Conservation (phyloP, 768 basidiomycete species). For the Kwoniella bestiolae region DNA sequence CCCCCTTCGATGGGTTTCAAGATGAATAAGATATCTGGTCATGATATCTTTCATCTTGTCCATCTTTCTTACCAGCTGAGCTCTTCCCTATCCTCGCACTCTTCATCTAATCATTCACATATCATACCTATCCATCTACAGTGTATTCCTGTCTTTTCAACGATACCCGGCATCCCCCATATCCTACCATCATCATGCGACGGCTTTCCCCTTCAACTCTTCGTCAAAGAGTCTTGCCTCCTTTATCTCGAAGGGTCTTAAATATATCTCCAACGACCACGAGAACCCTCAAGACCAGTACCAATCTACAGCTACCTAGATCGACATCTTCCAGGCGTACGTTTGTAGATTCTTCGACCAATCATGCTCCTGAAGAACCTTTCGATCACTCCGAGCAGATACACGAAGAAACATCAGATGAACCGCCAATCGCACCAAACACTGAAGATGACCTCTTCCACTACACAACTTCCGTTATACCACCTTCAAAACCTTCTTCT, state of each 20-base stretch:
- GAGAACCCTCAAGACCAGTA: slow-evolving; percentile 13
- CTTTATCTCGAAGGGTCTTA: slow-evolving; percentile 3
- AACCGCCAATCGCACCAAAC: neutral
- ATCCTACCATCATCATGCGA: slow-evolving; percentile 4
- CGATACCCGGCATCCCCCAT: slow-evolving; percentile 8
- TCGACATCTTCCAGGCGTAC: slow-evolving; percentile 14
- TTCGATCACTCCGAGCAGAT: too few species aligned
- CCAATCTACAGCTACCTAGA: slow-evolving; percentile 6
- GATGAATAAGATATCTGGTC: neutral
- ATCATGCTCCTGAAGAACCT: neutral
- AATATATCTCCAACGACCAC: neutral
- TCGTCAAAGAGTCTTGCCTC: slow-evolving; percentile 20
- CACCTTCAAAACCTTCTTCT: slow-evolving; percentile 9
- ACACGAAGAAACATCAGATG: neutral
- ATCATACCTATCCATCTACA: neutral
- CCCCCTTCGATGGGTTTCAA: neutral
- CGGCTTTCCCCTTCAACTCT: slow-evolving; percentile 28
- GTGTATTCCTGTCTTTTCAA: neutral
- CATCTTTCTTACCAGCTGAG: too few species aligned
- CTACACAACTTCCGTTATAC: slow-evolving; percentile 13
- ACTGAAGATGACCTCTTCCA: neutral
- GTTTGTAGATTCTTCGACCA: slow-evolving; percentile 17
- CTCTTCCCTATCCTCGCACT: too few species aligned
- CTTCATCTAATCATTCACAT: neutral
- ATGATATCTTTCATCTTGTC: too few species aligned